Percentiles rank a stretch among this genome's conserved stretches.
These are phyloP conservation scores for Hypoxylon sp. DNA, from an alignment of 2,329 filamentous ascomycete species.

Conservation along the genomic window DNA sequence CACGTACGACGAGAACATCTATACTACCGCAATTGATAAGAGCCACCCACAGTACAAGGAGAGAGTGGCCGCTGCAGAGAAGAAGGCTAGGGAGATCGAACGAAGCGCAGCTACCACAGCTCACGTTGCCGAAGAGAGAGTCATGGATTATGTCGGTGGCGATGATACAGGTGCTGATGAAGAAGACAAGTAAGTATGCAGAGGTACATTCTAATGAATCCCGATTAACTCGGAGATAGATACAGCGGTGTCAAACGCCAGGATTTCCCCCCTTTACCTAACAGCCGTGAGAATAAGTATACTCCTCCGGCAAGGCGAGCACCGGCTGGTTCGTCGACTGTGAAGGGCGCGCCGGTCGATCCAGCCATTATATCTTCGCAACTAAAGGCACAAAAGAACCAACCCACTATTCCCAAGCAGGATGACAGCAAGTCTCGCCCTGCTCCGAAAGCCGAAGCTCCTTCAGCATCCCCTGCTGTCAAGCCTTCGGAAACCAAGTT, in stretches of 20 bases:
- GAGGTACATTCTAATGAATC: neutral
- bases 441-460: slow-evolving; percentile 46
- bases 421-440: slow-evolving; percentile 56
- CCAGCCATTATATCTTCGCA: slow-evolving; percentile 94
- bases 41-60: slow-evolving; percentile 85
- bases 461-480: slow-evolving; percentile 40
- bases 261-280: slow-evolving; percentile 76
- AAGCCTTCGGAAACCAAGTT: slow-evolving; percentile 56
- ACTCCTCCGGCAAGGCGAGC: slow-evolving; percentile 90
- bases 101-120: slow-evolving; percentile 78
- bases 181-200: slow-evolving; percentile 82
- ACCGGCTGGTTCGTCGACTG: slow-evolving; percentile 79
- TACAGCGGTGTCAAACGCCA: slow-evolving; percentile 92
- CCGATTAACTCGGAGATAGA: slow-evolving; percentile 59
- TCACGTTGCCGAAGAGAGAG: slow-evolving; percentile 91
- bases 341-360: slow-evolving; percentile 83
- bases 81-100: slow-evolving; percentile 92
- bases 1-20: slow-evolving; percentile 94
- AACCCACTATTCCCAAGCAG: slow-evolving; percentile 54
- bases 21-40: slow-evolving; percentile 92
- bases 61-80: slow-evolving; percentile 82
- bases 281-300: slow-evolving; percentile 77
- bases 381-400: slow-evolving; percentile 67
- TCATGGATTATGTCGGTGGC: slow-evolving; percentile 75
- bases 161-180: slow-evolving; percentile 82